Evolutionary conservation across 371 early-diverging fungal species (phyloP).

Genomic region (Gilbertella persicaria): DNA sequence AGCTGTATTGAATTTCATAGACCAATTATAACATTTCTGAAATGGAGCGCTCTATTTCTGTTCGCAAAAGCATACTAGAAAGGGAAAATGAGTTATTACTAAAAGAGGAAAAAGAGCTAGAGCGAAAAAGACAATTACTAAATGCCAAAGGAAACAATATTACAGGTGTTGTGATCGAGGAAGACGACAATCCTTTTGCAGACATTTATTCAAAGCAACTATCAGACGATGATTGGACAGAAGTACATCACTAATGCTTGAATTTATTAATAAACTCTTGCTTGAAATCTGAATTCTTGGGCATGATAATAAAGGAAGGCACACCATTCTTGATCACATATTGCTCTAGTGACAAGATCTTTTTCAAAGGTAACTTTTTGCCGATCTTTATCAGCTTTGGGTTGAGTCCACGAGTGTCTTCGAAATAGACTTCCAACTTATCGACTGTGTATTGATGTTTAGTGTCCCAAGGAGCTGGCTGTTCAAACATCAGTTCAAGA

Average conservation of each 20-base stretch:
- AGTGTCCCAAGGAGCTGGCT: conserved; percentile 85
- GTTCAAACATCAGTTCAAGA: conserved; percentile 80
- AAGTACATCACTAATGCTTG: conserved; percentile 32
- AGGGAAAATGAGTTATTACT: conserved; percentile 6
- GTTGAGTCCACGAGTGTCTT: conserved; percentile 55
- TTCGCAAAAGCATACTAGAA: conserved; percentile 8
- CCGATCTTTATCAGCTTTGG: conserved; percentile 73
- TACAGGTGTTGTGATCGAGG: conserved; percentile 14
- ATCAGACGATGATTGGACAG: conserved; percentile 9
- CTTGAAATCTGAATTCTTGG: conserved; percentile 60
- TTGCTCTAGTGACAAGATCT: conserved; percentile 57
- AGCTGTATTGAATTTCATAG: no score
- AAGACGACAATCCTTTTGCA: conserved; percentile 11
- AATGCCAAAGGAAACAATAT: conserved; percentile 20
- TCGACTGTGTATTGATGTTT: conserved; percentile 66
- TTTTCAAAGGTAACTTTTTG: conserved; percentile 52
- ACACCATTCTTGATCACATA: conserved; percentile 70
- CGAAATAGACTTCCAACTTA: conserved; percentile 80
- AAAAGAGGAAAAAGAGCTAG: conserved; percentile 17
- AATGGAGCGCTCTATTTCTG: conserved; percentile 15
- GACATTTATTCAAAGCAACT: background rate
- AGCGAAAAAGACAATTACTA: conserved; percentile 1
- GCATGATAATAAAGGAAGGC: conserved; percentile 69
- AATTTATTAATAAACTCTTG: conserved; percentile 66
- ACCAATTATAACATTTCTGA: conserved; percentile 15